These are phyloP conservation scores for Colletotrichum neosansevieriae DNA, from an alignment of 2,329 filamentous ascomycete species.

Conservation along the genomic window DNA sequence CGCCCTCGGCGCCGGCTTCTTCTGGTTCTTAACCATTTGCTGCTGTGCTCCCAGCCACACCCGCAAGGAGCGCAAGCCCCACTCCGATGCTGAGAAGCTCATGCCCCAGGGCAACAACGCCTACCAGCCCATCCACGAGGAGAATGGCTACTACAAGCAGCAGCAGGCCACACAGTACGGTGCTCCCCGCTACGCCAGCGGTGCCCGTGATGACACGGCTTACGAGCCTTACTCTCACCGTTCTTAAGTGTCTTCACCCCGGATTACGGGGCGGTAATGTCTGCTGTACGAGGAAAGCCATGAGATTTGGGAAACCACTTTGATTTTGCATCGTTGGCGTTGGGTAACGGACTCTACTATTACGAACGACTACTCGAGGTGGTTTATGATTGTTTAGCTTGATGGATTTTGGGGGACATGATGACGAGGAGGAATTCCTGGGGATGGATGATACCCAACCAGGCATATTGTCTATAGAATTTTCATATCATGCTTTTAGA, in stretches of 20 bases:
- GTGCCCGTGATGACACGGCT: constrained; percentile 63
- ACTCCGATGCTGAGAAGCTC: constrained; percentile 64
- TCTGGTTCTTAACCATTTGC: constrained; percentile 94
- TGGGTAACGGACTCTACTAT: constrained; percentile 32
- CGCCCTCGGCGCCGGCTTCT: constrained; percentile 79
- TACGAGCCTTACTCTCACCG: constrained; percentile 75
- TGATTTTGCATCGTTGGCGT: constrained; percentile 39
- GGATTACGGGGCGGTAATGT: not conserved
- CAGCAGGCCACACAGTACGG: constrained; percentile 49
- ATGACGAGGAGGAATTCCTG: constrained; percentile 19
- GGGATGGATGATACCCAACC: constrained; percentile 37
- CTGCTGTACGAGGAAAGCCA: constrained; percentile 10
- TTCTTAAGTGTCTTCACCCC: constrained; percentile 51
- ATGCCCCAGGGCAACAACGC: constrained; percentile 56
- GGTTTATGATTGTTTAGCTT: constrained; percentile 32
- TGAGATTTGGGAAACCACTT: constrained; percentile 8
- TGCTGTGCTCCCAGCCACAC: constrained; percentile 76
- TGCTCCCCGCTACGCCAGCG: constrained; percentile 55
- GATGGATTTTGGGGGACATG: constrained; percentile 1
- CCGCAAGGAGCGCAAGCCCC: constrained; percentile 47
- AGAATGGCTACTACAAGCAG: constrained; percentile 55
- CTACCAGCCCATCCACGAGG: constrained; percentile 61
- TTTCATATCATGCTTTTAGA: constrained; percentile 25
- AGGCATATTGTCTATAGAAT: constrained; percentile 35
- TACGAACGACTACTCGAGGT: constrained; percentile 30